Base-by-base conservation (phyloP, 1,284 basidiomycete species). In the Moesziomyces parantarcticus region DNA sequence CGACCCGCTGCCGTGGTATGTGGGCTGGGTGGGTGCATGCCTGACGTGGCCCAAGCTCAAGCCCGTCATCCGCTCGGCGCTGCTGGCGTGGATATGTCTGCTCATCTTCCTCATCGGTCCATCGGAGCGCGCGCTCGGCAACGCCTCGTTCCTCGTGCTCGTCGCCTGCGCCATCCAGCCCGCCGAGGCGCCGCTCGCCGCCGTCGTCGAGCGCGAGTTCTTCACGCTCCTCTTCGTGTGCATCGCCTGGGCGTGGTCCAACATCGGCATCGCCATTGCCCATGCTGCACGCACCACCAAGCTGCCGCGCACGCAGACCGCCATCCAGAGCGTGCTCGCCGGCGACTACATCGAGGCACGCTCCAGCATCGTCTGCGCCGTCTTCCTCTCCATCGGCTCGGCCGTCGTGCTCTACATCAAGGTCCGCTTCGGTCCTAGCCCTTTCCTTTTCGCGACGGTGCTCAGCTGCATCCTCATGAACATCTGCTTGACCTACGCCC, bases 61-160 rank as follows among this genome's bases (percentile, higher is more conserved):
- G 81, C 89, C 90, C 5, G 88, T 88, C 14, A 83, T 92, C 29
- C 88, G 92, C 48, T 88, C 88, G 69, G 87, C 90, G 3, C 55
- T 90, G 45, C 85, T 88, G 0, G 90, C 87, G 22, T 92, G 90
- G 90, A 79, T 91, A 5, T 85, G 88, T 22, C 80, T 88, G 16
- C 75, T 92, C 18, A 80, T 92, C 13, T 88, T 92, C 76, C 81
- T 91, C n/a, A 89, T 91, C 55, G 86, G 87, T 0, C 76, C 76
- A 0, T 85, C 88, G 3, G 85, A 89, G 73, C 60, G 73, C 3
- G 55, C 54, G 9, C 83, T 92, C 80, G 91, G 92, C 2, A 66
- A 90, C 88, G 89, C 90, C 3, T 87, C 88, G 52, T 92, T 91
- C 77, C 79, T 92, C 5, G 87, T 92, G 44, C 84, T 91, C 6